Percentiles rank a stretch among this genome's conserved stretches.
phyloP scores from a whole-genome alignment of 140 eudicot genomes.

The Senecio squalidus region DNA sequence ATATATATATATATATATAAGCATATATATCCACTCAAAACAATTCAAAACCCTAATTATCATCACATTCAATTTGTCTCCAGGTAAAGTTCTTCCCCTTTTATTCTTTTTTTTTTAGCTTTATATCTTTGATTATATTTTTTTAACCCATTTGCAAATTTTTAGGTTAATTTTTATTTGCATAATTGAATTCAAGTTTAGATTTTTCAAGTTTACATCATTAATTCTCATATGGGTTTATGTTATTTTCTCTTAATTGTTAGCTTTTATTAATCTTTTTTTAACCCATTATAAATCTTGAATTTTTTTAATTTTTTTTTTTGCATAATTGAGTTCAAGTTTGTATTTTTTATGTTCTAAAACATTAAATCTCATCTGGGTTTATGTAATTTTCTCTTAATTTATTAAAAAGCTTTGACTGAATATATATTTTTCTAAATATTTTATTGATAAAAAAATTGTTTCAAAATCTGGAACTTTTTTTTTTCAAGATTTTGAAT shows the following conservation, averaged over 20 bases:
- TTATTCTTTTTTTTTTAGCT: not conserved
- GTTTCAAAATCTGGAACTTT: too few species aligned
- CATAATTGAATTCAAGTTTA: not conserved
- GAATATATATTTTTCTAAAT: too few species aligned
- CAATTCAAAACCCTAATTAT: too few species aligned
- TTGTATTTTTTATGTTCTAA: slow-evolving; percentile 1
- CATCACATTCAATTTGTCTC: too few species aligned
- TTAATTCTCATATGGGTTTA: slow-evolving; percentile 4
- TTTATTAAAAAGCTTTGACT: too few species aligned
- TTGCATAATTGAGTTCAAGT: not conserved
- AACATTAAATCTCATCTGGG: not conserved
- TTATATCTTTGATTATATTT: not conserved
- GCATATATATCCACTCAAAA: too few species aligned
- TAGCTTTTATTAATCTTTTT: not conserved
- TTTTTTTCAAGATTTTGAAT: too few species aligned
- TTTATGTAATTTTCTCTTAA: not conserved
- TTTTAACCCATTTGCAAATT: not conserved
- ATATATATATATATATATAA: too few species aligned
- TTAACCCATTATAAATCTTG: not conserved
- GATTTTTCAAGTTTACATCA: slow-evolving; percentile 1
- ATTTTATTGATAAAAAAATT: too few species aligned
- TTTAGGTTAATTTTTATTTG: not conserved
- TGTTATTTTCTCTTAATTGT: not conserved
- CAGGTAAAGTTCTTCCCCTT: too few species aligned
- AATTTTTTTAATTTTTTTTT: not conserved